Percentiles rank a stretch among this genome's conserved stretches.
Conservation (phyloP, 441 rosid genomes). For the Eutrema salsugineum region DNA sequence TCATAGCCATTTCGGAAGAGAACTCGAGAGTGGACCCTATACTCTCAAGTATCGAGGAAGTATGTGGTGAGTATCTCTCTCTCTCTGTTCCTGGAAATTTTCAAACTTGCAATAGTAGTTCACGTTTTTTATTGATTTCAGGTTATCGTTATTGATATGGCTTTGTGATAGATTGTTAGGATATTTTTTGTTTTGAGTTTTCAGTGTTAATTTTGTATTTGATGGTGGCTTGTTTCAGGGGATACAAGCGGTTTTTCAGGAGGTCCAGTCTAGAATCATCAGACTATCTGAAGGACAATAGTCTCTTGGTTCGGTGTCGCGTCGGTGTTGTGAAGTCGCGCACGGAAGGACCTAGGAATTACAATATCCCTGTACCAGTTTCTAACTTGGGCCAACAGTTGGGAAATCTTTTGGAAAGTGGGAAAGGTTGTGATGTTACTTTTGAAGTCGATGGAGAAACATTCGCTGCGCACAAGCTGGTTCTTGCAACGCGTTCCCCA, state of each 20-base stretch:
- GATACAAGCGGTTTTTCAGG: constrained; percentile 67
- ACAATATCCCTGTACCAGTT: constrained; percentile 48
- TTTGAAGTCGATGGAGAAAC: constrained; percentile 59
- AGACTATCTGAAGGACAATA: constrained; percentile 64
- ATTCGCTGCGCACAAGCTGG: constrained; percentile 54
- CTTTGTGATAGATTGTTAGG: background rate
- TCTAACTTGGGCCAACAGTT: constrained; percentile 53
- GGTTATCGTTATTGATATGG: background rate
- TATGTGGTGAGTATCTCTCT: constrained; percentile 73
- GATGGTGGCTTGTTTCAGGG: constrained; percentile 42
- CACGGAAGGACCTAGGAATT: constrained; percentile 57
- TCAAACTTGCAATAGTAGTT: background rate
- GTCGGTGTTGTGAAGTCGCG: constrained; percentile 74
- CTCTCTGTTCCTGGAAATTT: background rate
- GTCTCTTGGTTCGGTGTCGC: constrained; percentile 54
- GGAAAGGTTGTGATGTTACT: constrained; percentile 52
- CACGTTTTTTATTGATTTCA: background rate
- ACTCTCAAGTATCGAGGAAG: constrained; percentile 95
- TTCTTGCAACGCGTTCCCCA: constrained; percentile 64
- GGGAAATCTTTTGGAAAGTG: constrained; percentile 57
- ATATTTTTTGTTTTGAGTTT: background rate
- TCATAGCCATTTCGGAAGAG: constrained; percentile 95
- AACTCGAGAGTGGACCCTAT: constrained; percentile 93
- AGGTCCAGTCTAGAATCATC: constrained; percentile 58
- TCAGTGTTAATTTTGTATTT: constrained; percentile 21